Conservation (phyloP, 371 early-diverging fungal genomes). For the Zychaea mexicana region DNA sequence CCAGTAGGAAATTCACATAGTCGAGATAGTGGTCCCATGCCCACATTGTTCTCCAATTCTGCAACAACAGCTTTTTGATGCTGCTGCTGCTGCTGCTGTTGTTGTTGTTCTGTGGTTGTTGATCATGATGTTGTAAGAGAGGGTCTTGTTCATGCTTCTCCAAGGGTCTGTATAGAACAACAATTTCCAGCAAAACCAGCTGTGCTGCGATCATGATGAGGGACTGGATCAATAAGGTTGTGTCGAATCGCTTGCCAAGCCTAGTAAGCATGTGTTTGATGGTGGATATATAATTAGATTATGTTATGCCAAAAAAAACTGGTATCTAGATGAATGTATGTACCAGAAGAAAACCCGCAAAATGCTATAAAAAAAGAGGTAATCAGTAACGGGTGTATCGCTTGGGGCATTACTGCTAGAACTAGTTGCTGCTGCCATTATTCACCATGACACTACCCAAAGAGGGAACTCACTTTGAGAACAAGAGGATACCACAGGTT, state of each 20-base stretch:
- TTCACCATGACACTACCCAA: too few relatives aligned
- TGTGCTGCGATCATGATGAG: constrained; percentile 63
- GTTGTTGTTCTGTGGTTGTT: background rate
- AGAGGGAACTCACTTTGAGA: constrained; percentile 24
- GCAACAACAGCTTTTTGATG: background rate
- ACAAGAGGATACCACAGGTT: constrained; percentile 29
- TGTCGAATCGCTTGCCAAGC: constrained; percentile 61
- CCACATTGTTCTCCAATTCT: too few relatives aligned
- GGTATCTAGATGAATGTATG: too few relatives aligned
- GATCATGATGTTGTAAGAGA: constrained; percentile 10
- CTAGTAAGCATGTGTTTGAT: constrained; percentile 21
- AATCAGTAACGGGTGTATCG: background rate
- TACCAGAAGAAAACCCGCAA: constrained; percentile 26
- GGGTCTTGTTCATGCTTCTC: constrained; percentile 1
- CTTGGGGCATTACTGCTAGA: background rate
- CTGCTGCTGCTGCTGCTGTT: background rate
- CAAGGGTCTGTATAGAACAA: constrained; percentile 29
- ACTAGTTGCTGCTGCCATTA: too few relatives aligned
- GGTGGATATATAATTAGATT: background rate
- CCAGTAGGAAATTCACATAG: constrained; percentile 49
- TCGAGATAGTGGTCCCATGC: constrained; percentile 40
- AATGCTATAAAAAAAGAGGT: constrained; percentile 8
- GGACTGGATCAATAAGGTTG: constrained; percentile 59
- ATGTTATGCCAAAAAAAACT: too few relatives aligned
- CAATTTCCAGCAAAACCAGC: constrained; percentile 53